Base-by-base conservation (phyloP, 2,329 filamentous ascomycete species). In the Drechmeria coniospora region DNA sequence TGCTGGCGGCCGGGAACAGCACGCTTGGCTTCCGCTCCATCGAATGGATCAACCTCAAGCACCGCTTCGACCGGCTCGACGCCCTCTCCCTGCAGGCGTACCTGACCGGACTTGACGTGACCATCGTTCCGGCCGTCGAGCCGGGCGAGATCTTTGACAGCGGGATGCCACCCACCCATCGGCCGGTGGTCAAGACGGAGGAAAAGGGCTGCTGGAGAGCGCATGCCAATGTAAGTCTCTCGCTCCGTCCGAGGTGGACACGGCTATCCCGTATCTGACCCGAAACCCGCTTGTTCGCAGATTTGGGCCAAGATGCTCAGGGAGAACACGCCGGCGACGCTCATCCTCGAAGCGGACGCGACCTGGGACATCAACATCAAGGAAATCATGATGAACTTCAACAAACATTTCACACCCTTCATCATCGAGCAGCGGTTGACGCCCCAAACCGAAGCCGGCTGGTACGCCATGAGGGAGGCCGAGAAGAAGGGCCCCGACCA, bases 341-440 rank as follows among this genome's bases (percentile, higher is more conserved):
- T 49, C 13, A 36, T 47, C 24, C 29, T 49, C 14, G 46, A 49
- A 22, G 43, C 43, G 16, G 45, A 47, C 29, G 43, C 44, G 12
- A 37, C 35, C 5, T 47, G 43, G 44, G 44, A 47, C 21, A 18
- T 45, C 25, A 37, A 46, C 23, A 19, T 46, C 11, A 40, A 39
- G 4, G 31, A 34, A 9, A 40, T 43, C 31, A 44, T 44, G 38
- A 25, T 31, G 8, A 28, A 27, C 21, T 30, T 43, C 9, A 44
- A 44, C 32, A 8, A 6, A 6, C 17, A 30, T 12, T 26, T 30
- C 3, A 15, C 10, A 13, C 14, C 15, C 4, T 26, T 30, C 19
- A 17, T 30, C 10, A 9, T 2, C n/a, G 15, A 25, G 13, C 8
- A 11, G 7, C 15, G 15, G 15, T 25, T 16, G 11, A 16, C 5